Percentiles rank a stretch among this genome's conserved stretches.
Conservation (phyloP, 2,329 filamentous ascomycete species). For the Exophiala xenobiotica region DNA sequence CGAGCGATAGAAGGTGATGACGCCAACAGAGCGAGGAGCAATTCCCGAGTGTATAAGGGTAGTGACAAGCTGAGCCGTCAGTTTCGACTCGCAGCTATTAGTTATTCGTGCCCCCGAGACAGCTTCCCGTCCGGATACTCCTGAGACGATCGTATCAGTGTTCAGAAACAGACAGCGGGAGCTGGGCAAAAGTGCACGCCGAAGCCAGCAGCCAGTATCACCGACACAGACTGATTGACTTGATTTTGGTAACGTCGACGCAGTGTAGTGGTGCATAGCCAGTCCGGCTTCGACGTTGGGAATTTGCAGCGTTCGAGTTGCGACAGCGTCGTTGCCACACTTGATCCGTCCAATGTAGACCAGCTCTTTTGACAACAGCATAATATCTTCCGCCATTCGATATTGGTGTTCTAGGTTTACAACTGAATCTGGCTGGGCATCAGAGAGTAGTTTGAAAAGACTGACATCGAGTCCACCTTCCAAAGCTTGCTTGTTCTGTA, state of each 20-base stretch:
- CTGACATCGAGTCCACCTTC: constrained; percentile 86
- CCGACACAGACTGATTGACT: constrained; percentile 31
- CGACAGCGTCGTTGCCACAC: constrained; percentile 78
- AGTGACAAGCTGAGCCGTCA: constrained; percentile 78
- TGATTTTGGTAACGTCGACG: constrained; percentile 36
- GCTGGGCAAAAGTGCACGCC: constrained; percentile 65
- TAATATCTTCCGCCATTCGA: constrained; percentile 96
- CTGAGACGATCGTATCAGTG: constrained; percentile 71
- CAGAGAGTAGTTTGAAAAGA: constrained; percentile 89
- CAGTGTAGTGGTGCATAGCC: constrained; percentile 59
- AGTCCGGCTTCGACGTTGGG: constrained; percentile 62
- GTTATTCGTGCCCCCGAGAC: constrained; percentile 81
- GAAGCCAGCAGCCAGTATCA: constrained; percentile 69
- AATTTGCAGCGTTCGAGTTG: constrained; percentile 65
- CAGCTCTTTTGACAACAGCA: constrained; percentile 86
- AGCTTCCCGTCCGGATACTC: constrained; percentile 56
- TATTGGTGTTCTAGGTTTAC: constrained; percentile 95
- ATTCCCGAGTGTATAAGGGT: constrained; percentile 74
- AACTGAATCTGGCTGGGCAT: constrained; percentile 81
- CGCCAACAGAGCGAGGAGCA: constrained; percentile 73
- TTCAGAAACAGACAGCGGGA: constrained; percentile 84
- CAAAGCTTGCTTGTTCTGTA: constrained; percentile 85
- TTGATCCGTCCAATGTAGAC: constrained; percentile 91
- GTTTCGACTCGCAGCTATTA: constrained; percentile 76
- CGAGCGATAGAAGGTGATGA: constrained; percentile 95